Evolutionary conservation across 2,329 filamentous ascomycete genomes (phyloP).

Genomic region (Trichoderma koningiopsis): DNA sequence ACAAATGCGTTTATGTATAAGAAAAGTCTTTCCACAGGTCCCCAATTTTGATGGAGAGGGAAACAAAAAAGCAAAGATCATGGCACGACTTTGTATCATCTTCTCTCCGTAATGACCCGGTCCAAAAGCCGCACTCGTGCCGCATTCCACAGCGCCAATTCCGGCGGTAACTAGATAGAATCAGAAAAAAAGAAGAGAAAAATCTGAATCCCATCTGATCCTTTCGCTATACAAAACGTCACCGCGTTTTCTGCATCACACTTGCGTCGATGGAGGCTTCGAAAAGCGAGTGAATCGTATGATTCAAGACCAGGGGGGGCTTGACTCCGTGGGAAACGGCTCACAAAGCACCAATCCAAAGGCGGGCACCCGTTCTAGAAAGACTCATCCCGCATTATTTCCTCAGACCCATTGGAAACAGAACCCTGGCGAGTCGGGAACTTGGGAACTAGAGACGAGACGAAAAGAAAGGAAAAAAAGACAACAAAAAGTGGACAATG

Average conservation of each 20-base stretch:
- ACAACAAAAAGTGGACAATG: constrained; percentile 6
- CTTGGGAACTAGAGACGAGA: neutral
- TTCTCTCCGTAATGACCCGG: constrained; percentile 5
- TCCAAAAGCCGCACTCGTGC: constrained; percentile 6
- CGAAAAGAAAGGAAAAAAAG: neutral
- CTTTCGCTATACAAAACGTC: neutral
- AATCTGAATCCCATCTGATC: neutral
- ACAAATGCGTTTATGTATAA: neutral
- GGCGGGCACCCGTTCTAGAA: constrained; percentile 1
- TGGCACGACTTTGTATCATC: neutral
- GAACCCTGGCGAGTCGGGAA: neutral
- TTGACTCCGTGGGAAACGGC: neutral
- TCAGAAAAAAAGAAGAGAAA: neutral
- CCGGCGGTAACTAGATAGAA: neutral
- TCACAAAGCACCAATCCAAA: neutral
- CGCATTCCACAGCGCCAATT: neutral
- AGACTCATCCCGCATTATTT: neutral
- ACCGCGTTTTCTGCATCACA: constrained; percentile 2
- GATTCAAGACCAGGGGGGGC: constrained; percentile 13
- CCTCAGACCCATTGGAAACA: neutral
- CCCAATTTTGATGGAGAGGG: neutral
- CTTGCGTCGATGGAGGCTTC: neutral
- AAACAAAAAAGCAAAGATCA: neutral
- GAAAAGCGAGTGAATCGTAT: constrained; percentile 14
- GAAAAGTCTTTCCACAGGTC: neutral